These are phyloP conservation scores for Dryas octopetala DNA, from an alignment of 306 rosid species.

Conservation along the genomic window DNA sequence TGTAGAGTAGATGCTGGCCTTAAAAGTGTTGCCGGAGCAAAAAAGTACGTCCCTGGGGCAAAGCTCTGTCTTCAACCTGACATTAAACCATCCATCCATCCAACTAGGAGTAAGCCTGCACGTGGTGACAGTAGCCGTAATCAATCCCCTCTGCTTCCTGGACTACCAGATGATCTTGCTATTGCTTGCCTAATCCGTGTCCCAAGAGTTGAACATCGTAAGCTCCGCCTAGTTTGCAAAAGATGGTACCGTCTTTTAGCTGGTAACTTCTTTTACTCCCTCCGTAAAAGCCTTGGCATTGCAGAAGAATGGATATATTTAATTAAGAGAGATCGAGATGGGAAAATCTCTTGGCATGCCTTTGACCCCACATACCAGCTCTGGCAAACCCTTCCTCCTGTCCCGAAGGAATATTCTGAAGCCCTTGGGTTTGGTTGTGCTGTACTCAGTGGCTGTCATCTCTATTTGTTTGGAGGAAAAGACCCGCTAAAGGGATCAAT, in stretches of 20 bases:
- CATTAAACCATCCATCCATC: conserved; percentile 83
- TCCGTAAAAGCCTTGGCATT: conserved; percentile 66
- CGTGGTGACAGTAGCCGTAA: conserved; percentile 73
- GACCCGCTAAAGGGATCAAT: conserved; percentile 81
- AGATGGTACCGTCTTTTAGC: conserved; percentile 82
- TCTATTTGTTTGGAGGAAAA: conserved; percentile 84
- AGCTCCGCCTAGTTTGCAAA: conserved; percentile 80
- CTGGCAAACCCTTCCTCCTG: conserved; percentile 91
- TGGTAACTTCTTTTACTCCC: conserved; percentile 79
- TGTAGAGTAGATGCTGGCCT: conserved; percentile 86
- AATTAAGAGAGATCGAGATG: conserved; percentile 79
- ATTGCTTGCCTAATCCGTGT: conserved; percentile 84
- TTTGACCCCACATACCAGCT: conserved; percentile 79
- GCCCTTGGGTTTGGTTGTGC: conserved; percentile 95
- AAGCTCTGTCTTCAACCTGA: conserved; percentile 87
- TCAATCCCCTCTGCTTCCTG: conserved; percentile 84
- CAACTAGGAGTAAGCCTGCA: conserved; percentile 68
- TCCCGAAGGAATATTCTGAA: conserved; percentile 85
- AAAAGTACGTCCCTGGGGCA: conserved; percentile 75
- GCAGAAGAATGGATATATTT: conserved; percentile 86
- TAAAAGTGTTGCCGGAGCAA: conserved; percentile 78
- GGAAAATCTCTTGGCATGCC: conserved; percentile 91
- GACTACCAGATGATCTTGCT: conserved; percentile 90
- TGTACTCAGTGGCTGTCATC: conserved; percentile 82
- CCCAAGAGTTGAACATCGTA: conserved; percentile 75